phyloP scores from a whole-genome alignment of 768 basidiomycete species.

The Macrolepiota dolichaula region DNA sequence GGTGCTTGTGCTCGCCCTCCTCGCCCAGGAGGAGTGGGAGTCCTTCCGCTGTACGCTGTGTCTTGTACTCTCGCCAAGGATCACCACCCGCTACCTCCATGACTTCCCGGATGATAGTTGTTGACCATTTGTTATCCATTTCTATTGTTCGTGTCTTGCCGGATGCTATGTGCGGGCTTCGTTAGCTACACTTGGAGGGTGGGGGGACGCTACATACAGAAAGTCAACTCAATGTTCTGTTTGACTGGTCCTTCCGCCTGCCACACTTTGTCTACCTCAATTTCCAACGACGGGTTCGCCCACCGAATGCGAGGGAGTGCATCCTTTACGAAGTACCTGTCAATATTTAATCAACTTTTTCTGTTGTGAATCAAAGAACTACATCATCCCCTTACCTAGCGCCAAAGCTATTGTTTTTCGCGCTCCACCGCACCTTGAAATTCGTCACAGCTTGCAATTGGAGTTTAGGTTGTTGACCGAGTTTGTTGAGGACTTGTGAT shows the following conservation, averaged over 20 bases:
- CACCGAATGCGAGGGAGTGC: constrained; percentile 76
- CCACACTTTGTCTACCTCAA: constrained; percentile 51
- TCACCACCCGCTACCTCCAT: constrained; percentile 65
- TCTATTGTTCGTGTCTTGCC: constrained; percentile 46
- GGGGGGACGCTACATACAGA: constrained; percentile 45
- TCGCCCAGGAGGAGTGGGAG: constrained; percentile 47
- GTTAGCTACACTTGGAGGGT: not conserved
- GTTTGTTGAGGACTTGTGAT: constrained; percentile 45
- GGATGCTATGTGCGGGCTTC: not conserved
- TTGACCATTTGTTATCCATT: constrained; percentile 68
- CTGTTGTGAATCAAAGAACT: not conserved
- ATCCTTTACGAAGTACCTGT: constrained; percentile 76
- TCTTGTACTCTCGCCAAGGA: constrained; percentile 55
- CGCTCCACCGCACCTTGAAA: constrained; percentile 54
- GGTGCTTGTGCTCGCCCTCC: constrained; percentile 24
- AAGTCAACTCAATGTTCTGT: constrained; percentile 58
- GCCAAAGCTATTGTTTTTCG: constrained; percentile 70
- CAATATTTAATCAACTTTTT: not conserved
- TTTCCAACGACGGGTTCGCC: constrained; percentile 65
- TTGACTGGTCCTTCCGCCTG: constrained; percentile 55
- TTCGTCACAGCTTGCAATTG: constrained; percentile 44
- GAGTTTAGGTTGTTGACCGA: constrained; percentile 52
- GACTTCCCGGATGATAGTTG: constrained; percentile 62
- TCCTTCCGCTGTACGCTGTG: constrained; percentile 41
- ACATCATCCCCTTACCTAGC: constrained; percentile 49